A percentile compares a stretch with the other conserved stretches of the same genome.
Conservation (phyloP, 202 grass and related monocot genomes). For the Setaria viridis region DNA sequence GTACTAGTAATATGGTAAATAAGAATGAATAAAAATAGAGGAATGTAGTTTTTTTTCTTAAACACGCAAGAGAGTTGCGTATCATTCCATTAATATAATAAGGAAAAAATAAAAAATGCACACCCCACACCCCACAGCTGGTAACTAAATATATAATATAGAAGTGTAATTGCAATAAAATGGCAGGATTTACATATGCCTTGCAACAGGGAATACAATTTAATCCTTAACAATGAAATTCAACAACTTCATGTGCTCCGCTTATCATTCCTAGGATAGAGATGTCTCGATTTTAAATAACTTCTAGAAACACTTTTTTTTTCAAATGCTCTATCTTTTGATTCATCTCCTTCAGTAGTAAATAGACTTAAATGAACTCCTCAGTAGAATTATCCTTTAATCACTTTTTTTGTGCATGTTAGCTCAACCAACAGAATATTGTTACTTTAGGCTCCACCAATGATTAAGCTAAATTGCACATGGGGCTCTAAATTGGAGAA, state of each 20-base stretch:
- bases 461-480: not conserved
- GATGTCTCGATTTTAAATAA: not conserved
- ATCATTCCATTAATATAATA: no score
- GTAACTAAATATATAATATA: not conserved
- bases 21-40: not conserved
- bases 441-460: not conserved
- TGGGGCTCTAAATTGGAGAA: not conserved
- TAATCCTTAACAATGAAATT: not conserved
- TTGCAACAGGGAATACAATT: not conserved
- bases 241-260: not conserved
- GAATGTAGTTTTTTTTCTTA: no score
- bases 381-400: not conserved
- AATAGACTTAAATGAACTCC: not conserved
- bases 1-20: not conserved
- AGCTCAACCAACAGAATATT: not conserved
- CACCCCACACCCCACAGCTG: not conserved
- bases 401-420: not conserved
- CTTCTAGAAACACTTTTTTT: not conserved
- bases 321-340: not conserved
- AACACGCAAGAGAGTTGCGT: no score
- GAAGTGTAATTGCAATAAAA: not conserved
- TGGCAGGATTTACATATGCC: not conserved
- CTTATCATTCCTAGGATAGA: not conserved
- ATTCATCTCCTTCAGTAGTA: not conserved
- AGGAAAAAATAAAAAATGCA: no score